phyloP scores from a whole-genome alignment of 805 yeast species.

The Barnettozyma vustinii region DNA sequence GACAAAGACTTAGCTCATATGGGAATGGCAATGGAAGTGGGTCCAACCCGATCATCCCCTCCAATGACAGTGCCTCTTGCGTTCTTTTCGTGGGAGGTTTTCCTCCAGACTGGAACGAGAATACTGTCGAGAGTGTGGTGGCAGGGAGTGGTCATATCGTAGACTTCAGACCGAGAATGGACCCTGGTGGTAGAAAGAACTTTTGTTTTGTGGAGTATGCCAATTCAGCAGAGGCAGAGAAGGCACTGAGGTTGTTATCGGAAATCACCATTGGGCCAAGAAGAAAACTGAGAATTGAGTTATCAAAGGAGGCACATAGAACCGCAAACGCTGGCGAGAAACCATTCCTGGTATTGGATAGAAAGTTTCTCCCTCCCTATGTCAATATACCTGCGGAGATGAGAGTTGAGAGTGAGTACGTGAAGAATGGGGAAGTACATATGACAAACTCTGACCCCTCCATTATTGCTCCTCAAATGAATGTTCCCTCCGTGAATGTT shows the following conservation, averaged over 20 bases:
- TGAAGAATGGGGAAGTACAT: constrained; percentile 25
- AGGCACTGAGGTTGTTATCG: constrained; percentile 39
- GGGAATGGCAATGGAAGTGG: not conserved
- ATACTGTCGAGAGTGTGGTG: constrained; percentile 55
- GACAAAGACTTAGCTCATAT: not conserved
- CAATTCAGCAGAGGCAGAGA: constrained; percentile 45
- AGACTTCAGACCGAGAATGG: constrained; percentile 44
- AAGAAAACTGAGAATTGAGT: constrained; percentile 45
- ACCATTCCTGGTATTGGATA: constrained; percentile 38
- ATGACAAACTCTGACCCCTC: not conserved
- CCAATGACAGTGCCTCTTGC: constrained; percentile 19
- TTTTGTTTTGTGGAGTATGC: constrained; percentile 59
- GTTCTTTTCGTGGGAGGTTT: constrained; percentile 57
- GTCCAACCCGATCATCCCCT: not conserved
- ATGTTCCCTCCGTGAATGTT: not conserved
- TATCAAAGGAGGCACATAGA: constrained; percentile 56
- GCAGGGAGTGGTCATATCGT: constrained; percentile 71
- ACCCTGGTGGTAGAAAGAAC: constrained; percentile 51
- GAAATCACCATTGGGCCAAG: constrained; percentile 42
- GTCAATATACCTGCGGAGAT: constrained; percentile 46
- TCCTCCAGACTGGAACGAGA: constrained; percentile 70
- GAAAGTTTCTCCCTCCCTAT: constrained; percentile 47
- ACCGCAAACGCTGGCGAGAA: constrained; percentile 29
- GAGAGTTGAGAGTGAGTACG: constrained; percentile 7
- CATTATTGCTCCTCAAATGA: not conserved